Base-by-base conservation (phyloP, 495 filamentous ascomycete genomes). In the Hypoxylon subgilvum region DNA sequence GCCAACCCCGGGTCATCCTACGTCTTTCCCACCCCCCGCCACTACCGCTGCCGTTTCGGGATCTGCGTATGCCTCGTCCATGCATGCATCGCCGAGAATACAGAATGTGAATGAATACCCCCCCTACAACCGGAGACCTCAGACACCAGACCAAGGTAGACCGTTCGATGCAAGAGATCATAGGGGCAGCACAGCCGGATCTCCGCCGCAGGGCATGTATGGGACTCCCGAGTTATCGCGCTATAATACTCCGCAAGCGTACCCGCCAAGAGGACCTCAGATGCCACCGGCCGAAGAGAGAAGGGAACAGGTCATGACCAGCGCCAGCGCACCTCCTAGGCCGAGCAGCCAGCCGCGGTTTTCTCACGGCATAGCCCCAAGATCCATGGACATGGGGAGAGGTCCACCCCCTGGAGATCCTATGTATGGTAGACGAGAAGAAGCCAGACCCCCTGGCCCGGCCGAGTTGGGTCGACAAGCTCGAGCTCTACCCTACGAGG, bases 91-190 rank as follows among this genome's bases (percentile, higher is more conserved):
- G 19, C 81, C 81, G 5, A 74, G 78, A 39, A 75, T 78, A 68
- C 76, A 76, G 21, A 63, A 71, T 32, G 63, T 70, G 8, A 56
- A 72, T 47, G 86, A 90, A 10, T 86, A 89, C 67, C 74, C 75
- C 3, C 67, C 79, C 6, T 86, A 84, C 38, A 43, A 56, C 59
- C 84, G 85, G 32, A 82, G 87, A 32, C 88, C 89, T 2, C 85
- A 89, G 61, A 92, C 90, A 1, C 90, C 90, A 6, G 88, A 92
- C 22, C 83, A 84, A 48, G 74, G 76, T 28, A 70, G 81, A 45
- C 49, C 73, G 31, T 81, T 79, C 58, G 79, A 83, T 12, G 45
- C 61, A 8, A 68, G 79, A 12, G 78, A 80, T 48, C 74, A 73
- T 50, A 72, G 76, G 65, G 76, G 67, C 21, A 74, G 65, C 49